Conservation (phyloP, 495 filamentous ascomycete species). For the Letharia columbiana region DNA sequence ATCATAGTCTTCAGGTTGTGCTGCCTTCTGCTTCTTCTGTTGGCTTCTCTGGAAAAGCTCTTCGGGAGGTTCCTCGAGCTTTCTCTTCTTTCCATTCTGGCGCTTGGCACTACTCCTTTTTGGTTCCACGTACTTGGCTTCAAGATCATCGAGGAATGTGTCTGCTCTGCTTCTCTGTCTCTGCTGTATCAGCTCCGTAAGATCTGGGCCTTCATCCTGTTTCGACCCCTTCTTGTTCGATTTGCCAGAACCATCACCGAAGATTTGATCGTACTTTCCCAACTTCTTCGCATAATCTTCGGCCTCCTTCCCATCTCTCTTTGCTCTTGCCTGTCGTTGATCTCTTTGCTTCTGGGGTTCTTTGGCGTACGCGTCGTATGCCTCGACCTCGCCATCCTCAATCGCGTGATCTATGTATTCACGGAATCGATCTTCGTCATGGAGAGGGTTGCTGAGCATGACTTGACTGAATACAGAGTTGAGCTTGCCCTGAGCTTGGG, state of each 20-base stretch:
- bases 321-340: conserved; percentile 42
- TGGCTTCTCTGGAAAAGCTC: conserved; percentile 55
- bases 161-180: conserved; percentile 42
- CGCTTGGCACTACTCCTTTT: conserved; percentile 22
- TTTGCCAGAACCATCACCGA: conserved; percentile 32
- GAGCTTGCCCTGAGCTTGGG: conserved; percentile 60
- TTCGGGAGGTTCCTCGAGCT: conserved; percentile 50
- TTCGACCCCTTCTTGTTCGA: conserved; percentile 26
- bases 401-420: conserved; percentile 77
- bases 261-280: conserved; percentile 54
- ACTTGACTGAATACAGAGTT: conserved; percentile 66
- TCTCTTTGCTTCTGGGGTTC: conserved; percentile 59
- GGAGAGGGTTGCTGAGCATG: conserved; percentile 74
- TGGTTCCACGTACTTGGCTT: conserved; percentile 57
- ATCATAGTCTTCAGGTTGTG: conserved; percentile 2
- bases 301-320: conserved; percentile 57
- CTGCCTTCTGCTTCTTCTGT: conserved; percentile 28
- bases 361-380: conserved; percentile 57
- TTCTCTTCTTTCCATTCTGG: conserved; percentile 30
- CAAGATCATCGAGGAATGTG: conserved; percentile 57
- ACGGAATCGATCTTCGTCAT: conserved; percentile 81
- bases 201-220: conserved; percentile 35
- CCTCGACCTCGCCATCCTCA: conserved; percentile 50
- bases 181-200: conserved; percentile 52
- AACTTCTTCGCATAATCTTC: conserved; percentile 62